Evolutionary conservation across 768 basidiomycete genomes (phyloP), one percentile per base, ranked within the genome.

Genomic region (Cystofilobasidium macerans): DNA sequence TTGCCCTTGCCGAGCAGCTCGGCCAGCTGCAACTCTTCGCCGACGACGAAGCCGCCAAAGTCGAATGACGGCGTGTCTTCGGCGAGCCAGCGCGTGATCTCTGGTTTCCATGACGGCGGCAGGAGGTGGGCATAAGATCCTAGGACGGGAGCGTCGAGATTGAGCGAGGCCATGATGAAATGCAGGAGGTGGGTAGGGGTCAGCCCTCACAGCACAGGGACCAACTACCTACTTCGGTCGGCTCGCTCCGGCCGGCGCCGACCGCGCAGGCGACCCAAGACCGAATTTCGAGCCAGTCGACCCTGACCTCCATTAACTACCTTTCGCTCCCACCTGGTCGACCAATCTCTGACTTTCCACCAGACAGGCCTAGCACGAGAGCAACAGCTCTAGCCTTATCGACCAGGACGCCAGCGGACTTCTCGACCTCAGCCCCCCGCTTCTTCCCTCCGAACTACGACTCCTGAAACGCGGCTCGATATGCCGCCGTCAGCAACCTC

Each of bases 51-150:
- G 2, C 94, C 94, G 43, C 88, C 93, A 70, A 90, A 95, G 76
- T 99, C 94, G 71, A 97, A 95, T 0, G 89, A 92, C 0, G 94
- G 94, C 0, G 86, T 88, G 73, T 98, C 94, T 77, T 99, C 94
- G 11, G 83, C 83, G 35, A 93, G 82, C 94, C 94, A 99, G 18
- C 74, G 78, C 2, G 81, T 78, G 61, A 98, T 82, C 69, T 89
- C 85, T 0, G 82, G 72, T 75, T 87, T 90, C 94, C 93, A 98
- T 72, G 85, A 89, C 0, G 91, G 89, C 36, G 94, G 92, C 13
- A 98, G 81, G n/a, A 97, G 80, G 73, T 97, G 79, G 14, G 78
- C 77, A 65, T 60, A 54, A 45, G n/a, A 40, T 51, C 61, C 69
- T 3, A 68, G 56, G 20, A 62, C 33, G 22, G 67, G 54, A 9